A percentile compares a stretch with the other conserved stretches of the same genome.
phyloP scores from a whole-genome alignment of 176 grass and related monocot species.

The Phoenix roebelenii region DNA sequence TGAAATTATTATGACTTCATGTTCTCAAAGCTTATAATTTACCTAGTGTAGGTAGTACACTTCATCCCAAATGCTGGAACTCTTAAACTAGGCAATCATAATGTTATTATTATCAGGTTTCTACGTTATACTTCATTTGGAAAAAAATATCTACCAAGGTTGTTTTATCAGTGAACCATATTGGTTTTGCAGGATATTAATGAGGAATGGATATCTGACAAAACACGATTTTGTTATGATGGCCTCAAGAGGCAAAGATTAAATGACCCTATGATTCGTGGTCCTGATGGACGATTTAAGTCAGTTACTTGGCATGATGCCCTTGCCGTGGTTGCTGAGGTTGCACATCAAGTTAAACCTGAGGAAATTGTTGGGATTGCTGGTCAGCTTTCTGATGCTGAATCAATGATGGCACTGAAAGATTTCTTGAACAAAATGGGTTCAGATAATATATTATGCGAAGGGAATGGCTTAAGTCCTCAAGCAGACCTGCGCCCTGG shows the following conservation, averaged over 20 bases:
- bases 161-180: background rate
- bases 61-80: too few species aligned
- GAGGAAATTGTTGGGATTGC: conserved; percentile 91
- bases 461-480: conserved; percentile 73
- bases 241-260: conserved; percentile 95
- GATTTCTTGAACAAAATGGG: conserved; percentile 93
- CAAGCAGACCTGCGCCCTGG: conserved; percentile 75
- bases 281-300: conserved; percentile 85
- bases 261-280: conserved; percentile 97
- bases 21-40: too few species aligned
- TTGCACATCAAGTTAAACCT: conserved; percentile 73
- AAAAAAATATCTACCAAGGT: too few species aligned
- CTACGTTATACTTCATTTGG: too few species aligned
- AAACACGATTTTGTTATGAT: conserved; percentile 96
- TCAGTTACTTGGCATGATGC: conserved; percentile 83
- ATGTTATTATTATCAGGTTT: too few species aligned
- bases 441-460: conserved; percentile 81
- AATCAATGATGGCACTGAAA: conserved; percentile 97
- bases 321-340: conserved; percentile 78
- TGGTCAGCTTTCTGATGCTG: conserved; percentile 89
- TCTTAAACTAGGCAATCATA: too few species aligned
- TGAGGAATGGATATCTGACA: conserved; percentile 99
- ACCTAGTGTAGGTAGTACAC: too few species aligned
- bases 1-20: too few species aligned
- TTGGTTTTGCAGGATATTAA: conserved; percentile 74